Conservation (phyloP, 805 yeast species). For the Saccharomycopsis capsularis region DNA sequence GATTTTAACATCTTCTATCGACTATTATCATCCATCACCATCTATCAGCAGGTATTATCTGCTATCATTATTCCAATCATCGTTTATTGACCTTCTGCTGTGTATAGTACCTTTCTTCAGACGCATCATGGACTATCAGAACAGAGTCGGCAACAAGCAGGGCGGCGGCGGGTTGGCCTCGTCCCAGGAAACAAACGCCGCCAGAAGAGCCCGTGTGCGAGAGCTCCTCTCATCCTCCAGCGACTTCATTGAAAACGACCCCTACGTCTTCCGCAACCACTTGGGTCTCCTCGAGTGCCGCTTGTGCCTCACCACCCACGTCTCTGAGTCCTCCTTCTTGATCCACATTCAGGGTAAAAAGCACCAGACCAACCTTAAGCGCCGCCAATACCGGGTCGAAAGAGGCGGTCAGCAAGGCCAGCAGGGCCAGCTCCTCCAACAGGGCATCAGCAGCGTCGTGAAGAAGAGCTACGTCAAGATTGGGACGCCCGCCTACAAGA, state of each 20-base stretch:
- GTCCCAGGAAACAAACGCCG: constrained; percentile 57
- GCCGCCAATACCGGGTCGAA: constrained; percentile 36
- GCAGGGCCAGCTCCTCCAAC: constrained; percentile 11
- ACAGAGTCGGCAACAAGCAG: constrained; percentile 82
- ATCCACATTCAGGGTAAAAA: constrained; percentile 80
- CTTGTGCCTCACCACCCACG: constrained; percentile 77
- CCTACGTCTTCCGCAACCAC: constrained; percentile 78
- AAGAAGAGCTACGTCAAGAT: constrained; percentile 50
- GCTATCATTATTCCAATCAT: no score
- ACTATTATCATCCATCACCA: no score
- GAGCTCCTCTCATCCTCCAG: constrained; percentile 42
- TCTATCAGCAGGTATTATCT: no score
- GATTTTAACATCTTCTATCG: no score
- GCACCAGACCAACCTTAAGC: constrained; percentile 68
- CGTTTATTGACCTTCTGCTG: no score
- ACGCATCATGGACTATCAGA: constrained; percentile 83
- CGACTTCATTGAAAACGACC: constrained; percentile 49
- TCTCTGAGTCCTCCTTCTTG: constrained; percentile 70
- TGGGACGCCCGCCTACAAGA: constrained; percentile 67
- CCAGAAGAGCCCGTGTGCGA: constrained; percentile 59
- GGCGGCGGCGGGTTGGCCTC: constrained; percentile 91
- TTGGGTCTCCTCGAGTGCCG: constrained; percentile 81
- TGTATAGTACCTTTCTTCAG: no score
- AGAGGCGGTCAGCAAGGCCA: constrained; percentile 39
- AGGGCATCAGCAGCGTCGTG: constrained; percentile 23